Base-by-base conservation (phyloP, 2,329 filamentous ascomycete genomes). In the Aspergillus pseudonomiae region DNA sequence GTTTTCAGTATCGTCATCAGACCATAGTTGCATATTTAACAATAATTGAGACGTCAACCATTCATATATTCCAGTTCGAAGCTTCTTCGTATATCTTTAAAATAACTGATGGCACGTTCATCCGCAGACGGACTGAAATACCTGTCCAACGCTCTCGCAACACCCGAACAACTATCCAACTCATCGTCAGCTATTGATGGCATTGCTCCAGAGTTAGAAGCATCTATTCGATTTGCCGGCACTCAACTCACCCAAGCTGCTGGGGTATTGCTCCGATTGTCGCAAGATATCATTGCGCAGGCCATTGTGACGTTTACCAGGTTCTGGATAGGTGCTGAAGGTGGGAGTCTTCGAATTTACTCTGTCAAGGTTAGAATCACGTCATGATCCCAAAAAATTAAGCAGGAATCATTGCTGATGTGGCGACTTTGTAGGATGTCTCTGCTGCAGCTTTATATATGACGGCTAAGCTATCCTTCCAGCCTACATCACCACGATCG, bases 391-490 rank as follows among this genome's bases (percentile, higher is more conserved):
- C 12, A 28, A 55, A 24, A 48, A 39, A 19, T 19, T 7, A n/a
- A 14, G 2, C 6, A 24, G 16, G 12, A 19, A 19, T 28, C 9
- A 26, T 16, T 34, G 34, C 53, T 61, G 43, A 64, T 39, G 4
- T 14, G 52, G 36, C 26, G 46, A 39, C 24, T 12, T 30, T 45
- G 26, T 73, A 95, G 91, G 89, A 95, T 75, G 85, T 91, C 59
- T 96, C 93, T 36, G 92, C 94, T 39, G 92, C 92, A 19, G 84
- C 88, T 0, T 79, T 98, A 58, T 98, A 93, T 81, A 84, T 97
- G 58, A 86, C 89, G 28, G 87, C 93, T 34, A 98, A 98, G 79
- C 85, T 95, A 62, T 93, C 93, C 28, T 87, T 92, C 3, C 84
- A 87, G 57, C 90, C 93, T 1, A 88, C 90, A 63, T 90, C 91